Percentiles rank a stretch among this genome's conserved stretches.
phyloP scores from a whole-genome alignment of 305 asterid genomes.

The Rubia tinctorum region DNA sequence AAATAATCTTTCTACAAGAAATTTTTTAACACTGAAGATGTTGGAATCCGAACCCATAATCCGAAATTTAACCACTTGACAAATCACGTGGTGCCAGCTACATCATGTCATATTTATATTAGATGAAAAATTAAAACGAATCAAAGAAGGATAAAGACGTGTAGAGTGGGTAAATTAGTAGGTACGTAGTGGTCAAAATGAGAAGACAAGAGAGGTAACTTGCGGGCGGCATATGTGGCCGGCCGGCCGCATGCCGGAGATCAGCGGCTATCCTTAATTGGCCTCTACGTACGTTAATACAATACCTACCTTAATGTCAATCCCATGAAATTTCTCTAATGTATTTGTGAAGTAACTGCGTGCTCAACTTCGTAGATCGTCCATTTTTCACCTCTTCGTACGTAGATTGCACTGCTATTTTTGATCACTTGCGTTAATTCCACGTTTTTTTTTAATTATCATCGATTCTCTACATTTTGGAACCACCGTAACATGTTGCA shows the following conservation, averaged over 20 bases:
- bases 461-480: neutral
- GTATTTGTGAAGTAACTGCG: constrained; percentile 38
- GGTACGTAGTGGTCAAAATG: neutral
- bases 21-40: no score
- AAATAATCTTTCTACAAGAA: no score
- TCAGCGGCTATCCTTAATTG: constrained; percentile 14
- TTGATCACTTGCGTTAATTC: constrained; percentile 25
- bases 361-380: constrained; percentile 30
- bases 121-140: neutral
- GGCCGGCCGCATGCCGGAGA: constrained; percentile 11
- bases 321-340: constrained; percentile 31
- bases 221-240: constrained; percentile 9
- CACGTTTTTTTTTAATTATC: constrained; percentile 9
- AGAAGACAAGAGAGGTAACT: neutral
- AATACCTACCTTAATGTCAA: neutral
- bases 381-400: constrained; percentile 18
- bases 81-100: no score
- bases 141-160: constrained; percentile 8
- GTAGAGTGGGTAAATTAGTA: constrained; percentile 9
- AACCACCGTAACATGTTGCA: neutral
- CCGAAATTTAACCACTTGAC: no score
- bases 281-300: neutral
- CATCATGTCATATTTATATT: neutral
- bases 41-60: no score
- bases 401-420: constrained; percentile 5